Conservation (phyloP, 208 protist genomes). For the Spongospora subterranea region DNA sequence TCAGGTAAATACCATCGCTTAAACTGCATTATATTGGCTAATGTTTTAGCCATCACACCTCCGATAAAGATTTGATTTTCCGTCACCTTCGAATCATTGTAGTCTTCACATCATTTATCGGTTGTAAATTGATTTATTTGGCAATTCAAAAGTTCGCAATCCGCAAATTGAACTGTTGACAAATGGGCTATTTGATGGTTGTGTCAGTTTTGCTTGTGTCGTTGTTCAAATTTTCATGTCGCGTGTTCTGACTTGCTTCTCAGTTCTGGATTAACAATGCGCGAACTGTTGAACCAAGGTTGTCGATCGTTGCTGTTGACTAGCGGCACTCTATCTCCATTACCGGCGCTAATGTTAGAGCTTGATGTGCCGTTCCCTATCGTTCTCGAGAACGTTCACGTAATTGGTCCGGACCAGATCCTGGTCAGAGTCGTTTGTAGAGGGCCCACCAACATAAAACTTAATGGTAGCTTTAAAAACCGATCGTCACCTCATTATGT, state of each 20-base stretch:
- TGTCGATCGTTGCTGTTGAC: background rate
- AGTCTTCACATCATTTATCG: too few relatives aligned
- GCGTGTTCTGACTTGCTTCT: background rate
- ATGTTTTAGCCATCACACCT: too few relatives aligned
- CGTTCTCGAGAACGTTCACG: constrained; percentile 37
- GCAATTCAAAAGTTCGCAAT: constrained; percentile 1
- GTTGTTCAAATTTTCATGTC: background rate
- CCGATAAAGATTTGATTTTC: too few relatives aligned
- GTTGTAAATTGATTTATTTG: background rate
- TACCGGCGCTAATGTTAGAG: background rate
- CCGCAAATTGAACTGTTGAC: too few relatives aligned
- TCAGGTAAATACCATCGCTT: constrained; percentile 9
- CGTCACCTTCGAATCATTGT: too few relatives aligned
- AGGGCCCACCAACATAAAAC: background rate
- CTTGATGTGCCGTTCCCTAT: constrained; percentile 8
- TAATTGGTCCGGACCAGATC: constrained; percentile 13
- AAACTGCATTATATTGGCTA: too few relatives aligned
- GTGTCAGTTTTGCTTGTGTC: background rate
- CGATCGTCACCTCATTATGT: background rate
- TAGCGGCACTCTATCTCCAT: background rate
- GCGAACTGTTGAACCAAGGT: background rate
- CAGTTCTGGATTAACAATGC: constrained; percentile 44
- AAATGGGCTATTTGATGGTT: too few relatives aligned
- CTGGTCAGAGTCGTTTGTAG: background rate
- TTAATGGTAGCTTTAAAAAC: constrained; percentile 4